Conservation (phyloP, 2,329 filamentous ascomycete genomes). For the Cadophora gregata region DNA sequence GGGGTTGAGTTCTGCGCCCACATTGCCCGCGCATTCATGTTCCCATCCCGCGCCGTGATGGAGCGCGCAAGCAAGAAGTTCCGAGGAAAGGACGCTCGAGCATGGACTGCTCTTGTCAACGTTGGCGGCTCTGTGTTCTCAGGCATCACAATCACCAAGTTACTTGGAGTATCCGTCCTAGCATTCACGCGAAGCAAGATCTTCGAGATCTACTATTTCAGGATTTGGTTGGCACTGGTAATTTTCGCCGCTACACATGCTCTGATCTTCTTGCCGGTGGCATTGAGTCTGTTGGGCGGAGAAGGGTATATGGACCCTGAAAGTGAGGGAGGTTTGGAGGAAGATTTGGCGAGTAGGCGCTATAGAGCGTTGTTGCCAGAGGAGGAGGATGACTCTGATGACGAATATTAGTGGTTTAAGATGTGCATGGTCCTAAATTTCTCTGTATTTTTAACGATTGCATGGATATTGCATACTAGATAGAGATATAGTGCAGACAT, state of each 20-base stretch:
- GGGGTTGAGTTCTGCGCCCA: slow-evolving; percentile 97
- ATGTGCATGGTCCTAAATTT: background rate
- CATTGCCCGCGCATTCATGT: slow-evolving; percentile 94
- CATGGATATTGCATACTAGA: background rate
- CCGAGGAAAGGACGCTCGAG: slow-evolving; percentile 80
- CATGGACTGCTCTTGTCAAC: slow-evolving; percentile 93
- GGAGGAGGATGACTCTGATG: slow-evolving; percentile 66
- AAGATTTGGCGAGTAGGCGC: slow-evolving; percentile 80
- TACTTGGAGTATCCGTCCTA: slow-evolving; percentile 88
- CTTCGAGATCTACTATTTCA: slow-evolving; percentile 99
- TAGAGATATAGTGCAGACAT: background rate
- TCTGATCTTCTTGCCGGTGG: slow-evolving; percentile 88
- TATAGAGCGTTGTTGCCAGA: slow-evolving; percentile 81
- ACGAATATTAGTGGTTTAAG: slow-evolving; percentile 34
- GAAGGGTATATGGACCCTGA: slow-evolving; percentile 88
- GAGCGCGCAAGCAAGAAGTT: slow-evolving; percentile 80
- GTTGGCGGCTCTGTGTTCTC: slow-evolving; percentile 95
- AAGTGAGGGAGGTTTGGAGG: slow-evolving; percentile 84
- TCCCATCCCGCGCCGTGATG: slow-evolving; percentile 82
- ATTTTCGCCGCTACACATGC: slow-evolving; percentile 88
- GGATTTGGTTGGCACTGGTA: slow-evolving; percentile 92
- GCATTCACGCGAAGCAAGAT: slow-evolving; percentile 98
- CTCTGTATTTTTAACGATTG: slow-evolving; percentile 13
- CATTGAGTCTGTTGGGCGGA: slow-evolving; percentile 84
- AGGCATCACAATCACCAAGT: slow-evolving; percentile 94